Conservation (phyloP, 495 filamentous ascomycete species). For the Platismatia glauca region DNA sequence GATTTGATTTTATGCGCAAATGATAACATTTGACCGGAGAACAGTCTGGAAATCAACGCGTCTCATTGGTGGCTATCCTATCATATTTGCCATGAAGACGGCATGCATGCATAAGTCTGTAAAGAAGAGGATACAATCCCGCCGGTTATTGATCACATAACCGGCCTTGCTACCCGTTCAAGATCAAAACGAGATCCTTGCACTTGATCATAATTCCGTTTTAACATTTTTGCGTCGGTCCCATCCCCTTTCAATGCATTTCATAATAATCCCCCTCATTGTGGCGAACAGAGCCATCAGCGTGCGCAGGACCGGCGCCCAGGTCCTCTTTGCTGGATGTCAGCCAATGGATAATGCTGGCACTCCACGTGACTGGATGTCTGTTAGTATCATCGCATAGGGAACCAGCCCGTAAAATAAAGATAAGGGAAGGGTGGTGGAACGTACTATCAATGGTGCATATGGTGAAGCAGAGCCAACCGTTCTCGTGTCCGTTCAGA, state of each 20-base stretch:
- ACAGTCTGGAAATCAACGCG: background rate
- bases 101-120: background rate
- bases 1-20: background rate
- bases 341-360: slow-evolving; percentile 28
- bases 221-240: background rate
- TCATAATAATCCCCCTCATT: background rate
- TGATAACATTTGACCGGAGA: background rate
- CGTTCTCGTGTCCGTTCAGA: slow-evolving; percentile 26
- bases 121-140: too few relatives aligned
- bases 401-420: background rate
- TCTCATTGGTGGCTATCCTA: background rate
- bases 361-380: slow-evolving; percentile 27
- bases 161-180: background rate
- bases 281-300: background rate
- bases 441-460: slow-evolving; percentile 32
- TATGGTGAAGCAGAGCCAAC: slow-evolving; percentile 32
- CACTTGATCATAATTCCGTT: background rate
- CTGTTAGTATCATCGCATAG: slow-evolving; percentile 3
- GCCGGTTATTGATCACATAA: background rate
- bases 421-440: background rate
- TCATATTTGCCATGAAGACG: background rate
- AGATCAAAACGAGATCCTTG: background rate
- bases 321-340: slow-evolving; percentile 25
- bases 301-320: slow-evolving; percentile 4
- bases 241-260: background rate